phyloP scores from a whole-genome alignment of 1,139 yeast genomes.

The Kurtzmaniella quercitrusa region DNA sequence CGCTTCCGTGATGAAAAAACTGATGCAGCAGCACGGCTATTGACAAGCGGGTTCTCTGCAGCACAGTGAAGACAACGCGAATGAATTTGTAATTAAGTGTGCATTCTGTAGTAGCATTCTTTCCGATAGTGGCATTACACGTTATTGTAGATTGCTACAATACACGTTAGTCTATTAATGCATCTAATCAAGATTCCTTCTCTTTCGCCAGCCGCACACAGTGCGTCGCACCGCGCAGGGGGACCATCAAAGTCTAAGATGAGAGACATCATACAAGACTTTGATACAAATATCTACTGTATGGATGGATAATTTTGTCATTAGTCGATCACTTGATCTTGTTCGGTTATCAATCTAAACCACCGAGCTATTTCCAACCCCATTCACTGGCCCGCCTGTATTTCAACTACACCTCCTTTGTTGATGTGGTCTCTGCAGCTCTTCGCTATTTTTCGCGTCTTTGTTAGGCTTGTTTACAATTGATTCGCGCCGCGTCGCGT shows the following conservation, averaged over 20 bases:
- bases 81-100: background rate
- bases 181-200: background rate
- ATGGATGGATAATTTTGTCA: no score
- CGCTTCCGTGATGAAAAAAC: no score
- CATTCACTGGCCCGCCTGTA: no score
- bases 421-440: background rate
- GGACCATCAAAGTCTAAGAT: no score
- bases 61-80: background rate
- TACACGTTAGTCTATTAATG: background rate
- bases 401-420: background rate
- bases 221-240: background rate
- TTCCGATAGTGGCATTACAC: background rate
- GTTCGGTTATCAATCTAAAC: no score
- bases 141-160: background rate
- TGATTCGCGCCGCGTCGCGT: background rate
- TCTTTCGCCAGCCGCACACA: background rate
- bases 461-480: background rate
- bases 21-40: no score
- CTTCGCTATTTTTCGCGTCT: conserved; percentile 1
- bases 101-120: background rate
- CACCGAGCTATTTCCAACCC: no score
- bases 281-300: no score
- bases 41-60: no score
- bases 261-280: background rate
- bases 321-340: no score